phyloP scores from a whole-genome alignment of 176 grass and related monocot genomes.

The Juncus effusus region DNA sequence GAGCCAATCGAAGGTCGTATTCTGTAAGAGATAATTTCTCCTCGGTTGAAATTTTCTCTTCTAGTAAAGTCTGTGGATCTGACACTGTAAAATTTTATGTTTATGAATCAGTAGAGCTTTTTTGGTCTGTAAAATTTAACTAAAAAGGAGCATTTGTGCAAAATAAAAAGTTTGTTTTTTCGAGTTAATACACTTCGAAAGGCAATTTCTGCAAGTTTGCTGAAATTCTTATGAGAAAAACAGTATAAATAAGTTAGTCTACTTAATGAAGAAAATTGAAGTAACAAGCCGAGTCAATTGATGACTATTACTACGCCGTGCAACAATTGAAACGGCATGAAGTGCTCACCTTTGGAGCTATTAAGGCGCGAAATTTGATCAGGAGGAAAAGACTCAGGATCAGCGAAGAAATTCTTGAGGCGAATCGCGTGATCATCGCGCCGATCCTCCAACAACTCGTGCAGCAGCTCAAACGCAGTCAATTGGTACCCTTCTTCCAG shows the following conservation, averaged over 20 bases:
- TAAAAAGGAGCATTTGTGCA: slow-evolving; percentile 1
- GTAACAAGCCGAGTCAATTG: neutral
- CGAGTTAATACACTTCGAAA: neutral
- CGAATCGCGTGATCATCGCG: slow-evolving; percentile 83
- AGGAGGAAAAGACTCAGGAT: slow-evolving; percentile 55
- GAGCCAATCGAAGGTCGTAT: slow-evolving; percentile 85
- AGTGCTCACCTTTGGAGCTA: slow-evolving; percentile 44
- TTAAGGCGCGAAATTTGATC: slow-evolving; percentile 56
- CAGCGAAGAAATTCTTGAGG: slow-evolving; percentile 76
- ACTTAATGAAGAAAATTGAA: too few species aligned
- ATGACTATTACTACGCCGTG: neutral
- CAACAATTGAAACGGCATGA: neutral
- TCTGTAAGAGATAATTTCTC: slow-evolving; percentile 66
- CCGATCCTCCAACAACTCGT: slow-evolving; percentile 85
- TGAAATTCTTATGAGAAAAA: neutral
- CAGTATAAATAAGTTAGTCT: too few species aligned
- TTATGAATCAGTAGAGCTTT: too few species aligned
- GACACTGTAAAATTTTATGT: slow-evolving; percentile 37
- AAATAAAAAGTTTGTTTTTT: slow-evolving; percentile 5
- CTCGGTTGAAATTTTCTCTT: slow-evolving; percentile 77
- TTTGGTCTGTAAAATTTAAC: slow-evolving; percentile 9
- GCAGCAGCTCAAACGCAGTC: slow-evolving; percentile 88
- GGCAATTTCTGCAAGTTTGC: neutral
- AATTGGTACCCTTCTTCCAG: slow-evolving; percentile 89
- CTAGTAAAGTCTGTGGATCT: slow-evolving; percentile 87